phyloP scores from a whole-genome alignment of 331 rosid species.

The Quercus tomentella region DNA sequence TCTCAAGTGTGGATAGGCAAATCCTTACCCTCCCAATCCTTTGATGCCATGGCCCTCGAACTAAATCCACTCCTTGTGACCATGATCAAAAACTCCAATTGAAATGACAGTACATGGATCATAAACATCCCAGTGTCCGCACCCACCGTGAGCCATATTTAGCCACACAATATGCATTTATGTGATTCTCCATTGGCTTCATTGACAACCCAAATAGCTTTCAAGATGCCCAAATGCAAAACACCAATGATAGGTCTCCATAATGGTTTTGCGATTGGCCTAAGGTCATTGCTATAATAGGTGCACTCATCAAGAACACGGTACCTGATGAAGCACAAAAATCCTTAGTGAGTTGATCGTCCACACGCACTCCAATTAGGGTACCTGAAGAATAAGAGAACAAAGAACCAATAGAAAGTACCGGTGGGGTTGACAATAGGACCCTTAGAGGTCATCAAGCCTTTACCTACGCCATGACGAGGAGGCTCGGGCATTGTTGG shows the following conservation, averaged over 20 bases:
- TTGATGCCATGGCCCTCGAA: neutral
- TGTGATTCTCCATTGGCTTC: constrained; percentile 1
- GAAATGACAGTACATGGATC: constrained; percentile 19
- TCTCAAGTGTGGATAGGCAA: too few species aligned
- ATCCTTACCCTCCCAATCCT: neutral
- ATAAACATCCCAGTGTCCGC: constrained; percentile 10
- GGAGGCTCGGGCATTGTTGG: too few species aligned
- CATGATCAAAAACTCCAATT: constrained; percentile 22
- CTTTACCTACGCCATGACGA: too few species aligned
- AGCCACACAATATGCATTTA: constrained; percentile 32
- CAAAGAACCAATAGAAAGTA: too few species aligned
- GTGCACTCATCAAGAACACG: constrained; percentile 37
- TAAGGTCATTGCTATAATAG: neutral
- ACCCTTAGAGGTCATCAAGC: too few species aligned
- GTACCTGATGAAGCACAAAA: neutral
- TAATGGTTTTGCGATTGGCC: neutral
- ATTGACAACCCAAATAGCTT: constrained; percentile 21
- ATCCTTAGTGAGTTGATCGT: too few species aligned
- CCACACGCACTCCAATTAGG: too few species aligned
- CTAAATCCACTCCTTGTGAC: neutral
- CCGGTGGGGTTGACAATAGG: too few species aligned
- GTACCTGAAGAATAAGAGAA: too few species aligned
- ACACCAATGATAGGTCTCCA: constrained; percentile 9
- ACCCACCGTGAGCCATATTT: constrained; percentile 28
- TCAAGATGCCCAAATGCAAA: constrained; percentile 25